Base-by-base conservation (phyloP, 148 eudicot genomes). In the Limonium bicolor region DNA sequence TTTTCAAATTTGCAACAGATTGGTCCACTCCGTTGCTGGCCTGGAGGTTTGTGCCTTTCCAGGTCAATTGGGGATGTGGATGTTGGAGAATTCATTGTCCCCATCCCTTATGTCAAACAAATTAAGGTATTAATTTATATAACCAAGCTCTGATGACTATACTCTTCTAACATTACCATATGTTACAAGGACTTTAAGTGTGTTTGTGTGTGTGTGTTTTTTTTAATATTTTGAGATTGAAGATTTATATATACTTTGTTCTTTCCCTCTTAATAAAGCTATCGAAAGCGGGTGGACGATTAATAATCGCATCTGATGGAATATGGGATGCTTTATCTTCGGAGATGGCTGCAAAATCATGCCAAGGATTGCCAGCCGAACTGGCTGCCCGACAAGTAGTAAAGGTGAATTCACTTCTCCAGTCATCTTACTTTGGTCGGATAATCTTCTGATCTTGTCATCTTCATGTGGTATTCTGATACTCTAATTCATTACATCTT, bases 21-120 rank as follows among this genome's bases (percentile, higher is more conserved):
- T 53, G 95, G 95, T 48, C 95, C 95, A 22, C 82, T 85, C 14
- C 82, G 95, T 23, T 85, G 95, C 65, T 85, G 95, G 95, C 92
- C 95, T 5, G 95, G 95, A 11, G 95, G 95, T 26, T 80, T 85
- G 63, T 85, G 95, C 77, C 95, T 85, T 67, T 85, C 95, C 15
- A 56, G 92, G 47, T 85, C 95, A 36, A 85, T 85, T 25, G 95
- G 95, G 41, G 95, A 85, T 54, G 51, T 71, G 55, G 95, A 85
- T 63, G 95, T 85, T 42, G 95, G 95, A 8, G 95, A 85, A 40
- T 80, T 69, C 50, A 85, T 85, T 16, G 95, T 85, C 40, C 92
- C 95, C 29, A 54, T 85, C 62, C 95, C 95, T 20, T 57, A 77
- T 63, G 95, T 85, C 30, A 85, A 85, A 58, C 95, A 85, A 85